Evolutionary conservation across 768 basidiomycete genomes (phyloP).

Genomic region (Lactarius psammicola): DNA sequence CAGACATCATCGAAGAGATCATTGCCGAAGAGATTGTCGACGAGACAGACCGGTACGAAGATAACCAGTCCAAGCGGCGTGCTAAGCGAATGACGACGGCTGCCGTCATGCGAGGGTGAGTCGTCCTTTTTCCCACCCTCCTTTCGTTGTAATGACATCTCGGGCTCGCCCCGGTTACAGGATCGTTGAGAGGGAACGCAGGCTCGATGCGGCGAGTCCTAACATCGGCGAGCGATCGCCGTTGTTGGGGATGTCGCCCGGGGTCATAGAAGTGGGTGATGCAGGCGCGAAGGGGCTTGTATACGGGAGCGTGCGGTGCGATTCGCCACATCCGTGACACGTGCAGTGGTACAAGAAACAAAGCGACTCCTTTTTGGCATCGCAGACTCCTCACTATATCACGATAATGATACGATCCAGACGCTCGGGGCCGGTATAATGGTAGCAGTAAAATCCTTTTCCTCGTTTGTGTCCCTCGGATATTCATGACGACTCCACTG

Average conservation of each 20-base stretch:
- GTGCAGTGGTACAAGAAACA: constrained; percentile 46
- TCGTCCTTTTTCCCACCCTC: constrained; percentile 14
- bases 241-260: constrained; percentile 12
- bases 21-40: constrained; percentile 95
- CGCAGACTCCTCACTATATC: not conserved
- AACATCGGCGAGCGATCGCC: constrained; percentile 21
- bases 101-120: constrained; percentile 75
- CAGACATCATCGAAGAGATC: constrained; percentile 90
- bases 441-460: not conserved
- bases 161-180: constrained; percentile 32
- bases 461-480: not conserved
- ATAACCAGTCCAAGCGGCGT: constrained; percentile 75
- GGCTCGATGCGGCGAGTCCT: constrained; percentile 9
- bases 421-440: not conserved
- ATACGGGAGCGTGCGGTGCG: constrained; percentile 12
- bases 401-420: not conserved
- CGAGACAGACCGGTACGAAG: constrained; percentile 88
- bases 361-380: constrained; percentile 40
- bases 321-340: constrained; percentile 9
- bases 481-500: not conserved
- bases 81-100: constrained; percentile 72
- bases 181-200: constrained; percentile 54
- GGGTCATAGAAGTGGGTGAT: not conserved
- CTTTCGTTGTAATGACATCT: not conserved
- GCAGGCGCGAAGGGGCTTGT: not conserved